Conservation (phyloP, 1,139 yeast genomes). For the Magnusiomyces magnusii region DNA sequence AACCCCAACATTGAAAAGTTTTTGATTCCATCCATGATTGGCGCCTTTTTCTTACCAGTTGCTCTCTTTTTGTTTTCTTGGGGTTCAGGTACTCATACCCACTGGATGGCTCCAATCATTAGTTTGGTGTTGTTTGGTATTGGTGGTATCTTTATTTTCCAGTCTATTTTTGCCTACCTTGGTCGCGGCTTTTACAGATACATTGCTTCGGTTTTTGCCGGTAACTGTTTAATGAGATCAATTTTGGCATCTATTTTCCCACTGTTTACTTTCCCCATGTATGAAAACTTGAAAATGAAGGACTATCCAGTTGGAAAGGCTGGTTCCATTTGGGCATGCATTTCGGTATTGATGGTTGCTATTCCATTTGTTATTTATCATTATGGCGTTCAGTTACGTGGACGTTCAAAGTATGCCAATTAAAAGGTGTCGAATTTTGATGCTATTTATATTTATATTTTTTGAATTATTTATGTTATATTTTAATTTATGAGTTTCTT, state of each 20-base stretch:
- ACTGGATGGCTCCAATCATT: conserved; percentile 74
- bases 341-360: conserved; percentile 38
- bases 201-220: conserved; percentile 52
- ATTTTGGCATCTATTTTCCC: conserved; percentile 51
- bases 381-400: conserved; percentile 49
- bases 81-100: conserved; percentile 54
- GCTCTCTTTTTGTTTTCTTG: conserved; percentile 76
- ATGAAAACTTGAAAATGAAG: conserved; percentile 37
- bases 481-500: too few relatives aligned
- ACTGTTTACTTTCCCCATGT: conserved; percentile 45
- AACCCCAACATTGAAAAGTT: conserved; percentile 14
- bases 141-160: conserved; percentile 65
- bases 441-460: too few relatives aligned
- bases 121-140: conserved; percentile 73
- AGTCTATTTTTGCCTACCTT: conserved; percentile 62
- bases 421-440: too few relatives aligned
- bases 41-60: conserved; percentile 57
- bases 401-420: conserved; percentile 26
- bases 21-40: conserved; percentile 36
- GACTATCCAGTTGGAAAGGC: conserved; percentile 55
- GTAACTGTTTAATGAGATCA: conserved; percentile 45
- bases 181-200: conserved; percentile 67
- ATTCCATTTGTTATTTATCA: conserved; percentile 48
- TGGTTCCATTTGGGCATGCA: conserved; percentile 41
- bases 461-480: too few relatives aligned